A percentile compares a stretch with the other conserved stretches of the same genome.
phyloP scores from a whole-genome alignment of 805 yeast genomes.

The Sungouiozyma ichnusensis region DNA sequence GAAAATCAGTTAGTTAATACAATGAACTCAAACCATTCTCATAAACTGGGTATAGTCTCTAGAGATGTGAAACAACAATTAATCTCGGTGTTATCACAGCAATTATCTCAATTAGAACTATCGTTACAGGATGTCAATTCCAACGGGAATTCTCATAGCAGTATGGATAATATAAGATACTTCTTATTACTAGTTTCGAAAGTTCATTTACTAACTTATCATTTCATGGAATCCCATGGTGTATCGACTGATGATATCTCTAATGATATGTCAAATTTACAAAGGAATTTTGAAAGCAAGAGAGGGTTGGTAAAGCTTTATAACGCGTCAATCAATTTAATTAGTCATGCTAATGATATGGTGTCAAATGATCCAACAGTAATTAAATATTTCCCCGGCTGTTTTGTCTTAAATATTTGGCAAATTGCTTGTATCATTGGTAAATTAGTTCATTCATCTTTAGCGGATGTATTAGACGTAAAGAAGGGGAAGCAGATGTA shows the following conservation, averaged over 20 bases:
- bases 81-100: slow-evolving; percentile 55
- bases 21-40: slow-evolving; percentile 58
- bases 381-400: slow-evolving; percentile 73
- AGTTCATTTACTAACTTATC: slow-evolving; percentile 73
- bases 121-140: neutral
- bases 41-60: slow-evolving; percentile 54
- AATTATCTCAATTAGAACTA: slow-evolving; percentile 63
- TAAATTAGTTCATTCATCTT: slow-evolving; percentile 65
- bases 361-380: slow-evolving; percentile 50
- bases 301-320: slow-evolving; percentile 68
- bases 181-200: slow-evolving; percentile 63
- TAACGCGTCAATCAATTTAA: slow-evolving; percentile 64
- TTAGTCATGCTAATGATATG: slow-evolving; percentile 56
- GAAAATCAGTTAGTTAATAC: slow-evolving; percentile 79
- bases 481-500: slow-evolving; percentile 63
- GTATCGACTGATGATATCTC: slow-evolving; percentile 4
- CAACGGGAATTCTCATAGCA: neutral
- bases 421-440: slow-evolving; percentile 83
- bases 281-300: slow-evolving; percentile 45
- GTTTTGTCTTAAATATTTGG: slow-evolving; percentile 75
- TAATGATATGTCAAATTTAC: slow-evolving; percentile 11
- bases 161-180: slow-evolving; percentile 58
- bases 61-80: slow-evolving; percentile 67
- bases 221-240: slow-evolving; percentile 47
- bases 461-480: slow-evolving; percentile 55